Evolutionary conservation across 2,329 filamentous ascomycete genomes (phyloP).

Genomic region (Colletotrichum sp.): DNA sequence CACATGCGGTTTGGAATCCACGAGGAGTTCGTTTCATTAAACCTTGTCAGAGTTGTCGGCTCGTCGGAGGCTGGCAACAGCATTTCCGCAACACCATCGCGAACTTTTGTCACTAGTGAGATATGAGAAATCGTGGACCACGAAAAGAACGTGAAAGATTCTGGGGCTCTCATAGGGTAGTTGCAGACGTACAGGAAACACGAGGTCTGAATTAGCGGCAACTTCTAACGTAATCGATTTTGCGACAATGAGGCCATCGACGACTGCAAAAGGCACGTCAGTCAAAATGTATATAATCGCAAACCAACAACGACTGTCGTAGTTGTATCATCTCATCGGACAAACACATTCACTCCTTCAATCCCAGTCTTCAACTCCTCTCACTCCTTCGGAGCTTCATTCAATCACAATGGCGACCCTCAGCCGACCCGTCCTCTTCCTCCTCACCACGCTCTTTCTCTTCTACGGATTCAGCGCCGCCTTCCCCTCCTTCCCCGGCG

Average conservation of each 20-base stretch:
- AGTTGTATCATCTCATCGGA: not conserved
- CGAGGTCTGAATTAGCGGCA: not conserved
- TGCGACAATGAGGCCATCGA: not conserved
- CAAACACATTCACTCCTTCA: not conserved
- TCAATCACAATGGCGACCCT: not conserved
- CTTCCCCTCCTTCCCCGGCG: not conserved
- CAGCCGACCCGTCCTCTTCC: not conserved
- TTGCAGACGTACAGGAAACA: not conserved
- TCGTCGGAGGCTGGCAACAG: not conserved
- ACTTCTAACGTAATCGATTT: not conserved
- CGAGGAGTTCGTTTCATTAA: not conserved
- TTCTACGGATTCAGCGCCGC: not conserved
- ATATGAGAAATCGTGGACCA: not conserved
- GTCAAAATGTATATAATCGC: not conserved
- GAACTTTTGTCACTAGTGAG: not conserved
- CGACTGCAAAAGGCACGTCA: not conserved
- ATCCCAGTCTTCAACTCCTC: not conserved
- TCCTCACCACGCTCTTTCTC: not conserved
- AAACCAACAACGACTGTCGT: not conserved
- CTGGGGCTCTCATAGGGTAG: not conserved
- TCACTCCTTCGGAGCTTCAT: not conserved
- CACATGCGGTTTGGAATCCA: not conserved
- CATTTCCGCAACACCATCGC: not conserved
- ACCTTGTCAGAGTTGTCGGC: not conserved
- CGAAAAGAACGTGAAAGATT: not conserved